A percentile compares a stretch with the other conserved stretches of the same genome.
Conservation (phyloP, 2,329 filamentous ascomycete genomes). For the Fusarium hainanense region DNA sequence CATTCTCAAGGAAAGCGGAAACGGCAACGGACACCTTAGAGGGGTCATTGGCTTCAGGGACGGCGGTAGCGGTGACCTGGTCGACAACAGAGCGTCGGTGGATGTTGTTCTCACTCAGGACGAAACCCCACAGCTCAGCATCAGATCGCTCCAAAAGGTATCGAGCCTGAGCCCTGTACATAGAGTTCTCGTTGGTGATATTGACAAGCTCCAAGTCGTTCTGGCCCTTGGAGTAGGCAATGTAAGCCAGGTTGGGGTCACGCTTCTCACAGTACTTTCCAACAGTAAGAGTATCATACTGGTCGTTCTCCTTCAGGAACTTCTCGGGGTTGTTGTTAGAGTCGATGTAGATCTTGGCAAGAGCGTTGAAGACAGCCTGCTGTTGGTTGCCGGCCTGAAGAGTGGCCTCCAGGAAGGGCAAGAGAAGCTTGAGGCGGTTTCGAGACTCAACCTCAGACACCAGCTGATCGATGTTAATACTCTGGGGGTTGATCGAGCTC, state of each 20-base stretch:
- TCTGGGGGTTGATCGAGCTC: slow-evolving; percentile 81
- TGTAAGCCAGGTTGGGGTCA: slow-evolving; percentile 93
- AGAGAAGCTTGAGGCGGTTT: slow-evolving; percentile 92
- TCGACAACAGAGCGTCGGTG: slow-evolving; percentile 94
- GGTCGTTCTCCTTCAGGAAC: slow-evolving; percentile 96
- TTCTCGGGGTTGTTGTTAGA: slow-evolving; percentile 98
- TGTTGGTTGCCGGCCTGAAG: slow-evolving; percentile 92
- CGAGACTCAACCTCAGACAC: slow-evolving; percentile 94
- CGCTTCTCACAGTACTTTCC: slow-evolving; percentile 99
- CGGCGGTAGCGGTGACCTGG: slow-evolving; percentile 94
- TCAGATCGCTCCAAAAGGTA: slow-evolving; percentile 94
- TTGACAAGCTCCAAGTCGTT: slow-evolving; percentile 97
- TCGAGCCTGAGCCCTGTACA: slow-evolving; percentile 97
- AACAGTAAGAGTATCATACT: slow-evolving; percentile 91
- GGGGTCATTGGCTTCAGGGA: slow-evolving; percentile 91
- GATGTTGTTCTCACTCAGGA: slow-evolving; percentile 94
- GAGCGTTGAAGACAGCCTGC: slow-evolving; percentile 94
- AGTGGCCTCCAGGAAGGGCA: slow-evolving; percentile 95
- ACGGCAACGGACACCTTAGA: slow-evolving; percentile 96
- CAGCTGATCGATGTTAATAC: slow-evolving; percentile 93
- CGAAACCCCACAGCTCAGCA: slow-evolving; percentile 91
- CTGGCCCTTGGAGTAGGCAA: slow-evolving; percentile 95
- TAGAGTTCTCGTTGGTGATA: slow-evolving; percentile 99
- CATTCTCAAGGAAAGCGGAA: slow-evolving; percentile 88
- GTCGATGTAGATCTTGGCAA: slow-evolving; percentile 99